Conservation (phyloP, 768 basidiomycete genomes). For the Leccinum subgranulosum region DNA sequence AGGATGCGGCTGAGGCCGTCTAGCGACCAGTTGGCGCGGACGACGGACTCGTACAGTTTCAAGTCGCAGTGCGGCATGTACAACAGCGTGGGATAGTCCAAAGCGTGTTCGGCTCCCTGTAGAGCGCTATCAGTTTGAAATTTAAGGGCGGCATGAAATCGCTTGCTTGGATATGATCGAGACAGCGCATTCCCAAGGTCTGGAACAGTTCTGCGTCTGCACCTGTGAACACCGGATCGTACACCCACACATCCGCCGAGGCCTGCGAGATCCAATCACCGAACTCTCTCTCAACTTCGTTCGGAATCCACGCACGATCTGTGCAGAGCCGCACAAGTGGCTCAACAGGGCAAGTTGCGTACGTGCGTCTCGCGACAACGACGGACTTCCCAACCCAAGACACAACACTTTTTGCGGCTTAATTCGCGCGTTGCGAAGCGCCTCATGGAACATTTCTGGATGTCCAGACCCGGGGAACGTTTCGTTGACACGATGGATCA, state of each 20-base stretch:
- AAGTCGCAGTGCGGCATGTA: slow-evolving; percentile 83
- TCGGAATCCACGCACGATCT: slow-evolving; percentile 51
- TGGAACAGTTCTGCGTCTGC: slow-evolving; percentile 54
- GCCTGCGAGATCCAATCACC: slow-evolving; percentile 37
- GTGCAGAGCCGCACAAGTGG: slow-evolving; percentile 47
- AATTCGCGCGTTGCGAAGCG: slow-evolving; percentile 26
- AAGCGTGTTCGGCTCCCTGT: slow-evolving; percentile 34
- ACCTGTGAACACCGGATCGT: slow-evolving; percentile 72
- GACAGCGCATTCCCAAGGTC: slow-evolving; percentile 32
- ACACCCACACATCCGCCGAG: slow-evolving; percentile 46
- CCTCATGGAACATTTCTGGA: slow-evolving; percentile 37
- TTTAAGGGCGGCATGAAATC: slow-evolving; percentile 10
- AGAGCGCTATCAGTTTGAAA: slow-evolving; percentile 9
- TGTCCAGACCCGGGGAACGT: slow-evolving; percentile 1
- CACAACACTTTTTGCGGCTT: slow-evolving; percentile 47
- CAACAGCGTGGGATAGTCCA: slow-evolving; percentile 51
- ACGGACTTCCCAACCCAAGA: slow-evolving; percentile 74
- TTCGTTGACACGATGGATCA: neutral
- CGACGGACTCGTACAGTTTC: slow-evolving; percentile 62
- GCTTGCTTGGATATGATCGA: slow-evolving; percentile 52
- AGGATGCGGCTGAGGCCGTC: slow-evolving; percentile 46
- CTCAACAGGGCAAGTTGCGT: slow-evolving; percentile 69
- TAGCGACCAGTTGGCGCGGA: slow-evolving; percentile 58
- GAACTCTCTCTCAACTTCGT: neutral
- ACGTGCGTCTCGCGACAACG: slow-evolving; percentile 55